Percentiles rank a stretch among this genome's conserved stretches.
Evolutionary conservation across 441 rosid genomes (phyloP).

Genomic region (Corymbia calophylla): DNA sequence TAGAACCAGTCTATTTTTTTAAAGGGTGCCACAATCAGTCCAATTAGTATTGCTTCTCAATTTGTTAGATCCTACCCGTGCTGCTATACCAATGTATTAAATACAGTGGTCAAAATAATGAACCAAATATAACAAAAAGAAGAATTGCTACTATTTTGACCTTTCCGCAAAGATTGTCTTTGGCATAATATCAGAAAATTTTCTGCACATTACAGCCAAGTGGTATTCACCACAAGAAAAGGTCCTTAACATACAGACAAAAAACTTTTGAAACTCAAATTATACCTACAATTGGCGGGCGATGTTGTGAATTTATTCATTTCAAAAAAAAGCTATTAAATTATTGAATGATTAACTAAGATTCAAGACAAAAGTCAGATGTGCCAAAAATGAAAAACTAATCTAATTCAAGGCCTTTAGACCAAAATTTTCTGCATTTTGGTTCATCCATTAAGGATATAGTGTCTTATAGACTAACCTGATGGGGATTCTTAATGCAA

Average conservation of each 20-base stretch:
- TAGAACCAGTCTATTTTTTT: not conserved
- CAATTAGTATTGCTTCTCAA: not conserved
- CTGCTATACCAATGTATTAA: not conserved
- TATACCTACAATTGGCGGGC: not conserved
- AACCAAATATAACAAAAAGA: not conserved
- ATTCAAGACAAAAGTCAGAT: not conserved
- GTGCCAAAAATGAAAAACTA: not conserved
- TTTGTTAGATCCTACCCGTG: not conserved
- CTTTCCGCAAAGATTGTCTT: not conserved
- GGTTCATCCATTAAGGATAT: not conserved
- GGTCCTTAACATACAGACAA: not conserved
- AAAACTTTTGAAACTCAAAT: not conserved
- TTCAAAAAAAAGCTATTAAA: not conserved
- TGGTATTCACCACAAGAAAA: not conserved
- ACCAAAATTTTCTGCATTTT: not conserved
- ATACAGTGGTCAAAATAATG: not conserved
- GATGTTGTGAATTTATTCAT: not conserved
- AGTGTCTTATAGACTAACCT: not conserved
- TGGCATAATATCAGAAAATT: not conserved
- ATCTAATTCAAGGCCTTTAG: not conserved
- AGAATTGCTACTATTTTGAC: not conserved
- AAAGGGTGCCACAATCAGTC: not conserved
- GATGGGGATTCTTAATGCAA: not conserved
- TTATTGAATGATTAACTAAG: not conserved
- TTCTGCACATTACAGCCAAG: not conserved